Evolutionary conservation across 2,329 filamentous ascomycete genomes (phyloP).

Genomic region (Drechslerella coelobrocha): DNA sequence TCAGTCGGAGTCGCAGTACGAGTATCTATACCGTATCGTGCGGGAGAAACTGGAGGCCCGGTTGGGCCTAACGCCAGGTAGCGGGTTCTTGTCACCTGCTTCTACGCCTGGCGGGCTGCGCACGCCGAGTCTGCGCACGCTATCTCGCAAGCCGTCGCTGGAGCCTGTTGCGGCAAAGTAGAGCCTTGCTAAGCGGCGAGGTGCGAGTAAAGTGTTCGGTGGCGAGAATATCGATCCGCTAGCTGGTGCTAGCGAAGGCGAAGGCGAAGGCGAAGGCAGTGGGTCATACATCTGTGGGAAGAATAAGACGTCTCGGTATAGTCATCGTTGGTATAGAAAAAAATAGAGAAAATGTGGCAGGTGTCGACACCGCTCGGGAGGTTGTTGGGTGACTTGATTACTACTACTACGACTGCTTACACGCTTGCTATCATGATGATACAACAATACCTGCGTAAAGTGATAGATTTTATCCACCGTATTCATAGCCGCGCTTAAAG

Average conservation of each 20-base stretch:
- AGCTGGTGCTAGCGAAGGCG: neutral
- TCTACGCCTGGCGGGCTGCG: conserved; percentile 28
- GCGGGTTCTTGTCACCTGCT: conserved; percentile 47
- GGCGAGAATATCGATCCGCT: neutral
- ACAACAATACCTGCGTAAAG: too few relatives aligned
- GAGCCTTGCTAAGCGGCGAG: conserved; percentile 19
- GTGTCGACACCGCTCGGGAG: too few relatives aligned
- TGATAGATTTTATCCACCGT: too few relatives aligned
- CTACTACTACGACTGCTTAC: too few relatives aligned
- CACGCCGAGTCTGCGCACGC: conserved; percentile 34
- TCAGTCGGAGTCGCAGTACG: conserved; percentile 81
- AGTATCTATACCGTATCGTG: conserved; percentile 87
- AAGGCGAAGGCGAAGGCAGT: neutral
- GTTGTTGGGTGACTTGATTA: too few relatives aligned
- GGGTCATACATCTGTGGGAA: neutral
- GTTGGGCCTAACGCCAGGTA: conserved; percentile 57
- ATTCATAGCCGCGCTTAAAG: too few relatives aligned
- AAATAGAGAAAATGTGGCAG: conserved; percentile 50
- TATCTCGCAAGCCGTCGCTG: conserved; percentile 38
- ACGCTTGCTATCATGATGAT: too few relatives aligned
- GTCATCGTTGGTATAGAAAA: conserved; percentile 12
- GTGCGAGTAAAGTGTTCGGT: conserved; percentile 10
- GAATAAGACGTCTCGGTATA: neutral
- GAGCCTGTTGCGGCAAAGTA: conserved; percentile 41
- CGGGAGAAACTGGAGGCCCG: conserved; percentile 65